A percentile compares a stretch with the other conserved stretches of the same genome.
Evolutionary conservation across 257 asterid genomes (phyloP).

Genomic region (Rhazya stricta): DNA sequence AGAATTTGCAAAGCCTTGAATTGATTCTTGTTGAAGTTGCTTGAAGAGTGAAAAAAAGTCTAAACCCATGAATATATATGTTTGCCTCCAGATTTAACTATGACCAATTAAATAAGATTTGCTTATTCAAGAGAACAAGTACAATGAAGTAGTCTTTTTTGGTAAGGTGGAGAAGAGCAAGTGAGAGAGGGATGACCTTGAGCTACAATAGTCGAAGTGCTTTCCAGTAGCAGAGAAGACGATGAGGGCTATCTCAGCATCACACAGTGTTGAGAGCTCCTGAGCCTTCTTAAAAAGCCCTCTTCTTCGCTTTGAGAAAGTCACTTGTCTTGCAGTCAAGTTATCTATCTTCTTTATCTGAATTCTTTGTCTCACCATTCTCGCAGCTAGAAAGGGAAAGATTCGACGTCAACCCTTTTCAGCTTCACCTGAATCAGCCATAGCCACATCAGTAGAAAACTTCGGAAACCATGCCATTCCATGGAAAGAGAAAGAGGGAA

Average conservation of each 20-base stretch:
- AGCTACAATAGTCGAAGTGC: slow-evolving; percentile 53
- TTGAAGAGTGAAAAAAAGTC: not conserved
- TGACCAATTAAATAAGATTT: too few relatives aligned
- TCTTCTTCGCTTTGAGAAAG: slow-evolving; percentile 77
- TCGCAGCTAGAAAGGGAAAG: not conserved
- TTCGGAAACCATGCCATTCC: not conserved
- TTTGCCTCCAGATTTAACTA: too few relatives aligned
- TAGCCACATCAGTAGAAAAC: not conserved
- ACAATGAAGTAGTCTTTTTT: not conserved
- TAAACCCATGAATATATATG: too few relatives aligned
- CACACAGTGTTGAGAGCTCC: slow-evolving; percentile 73
- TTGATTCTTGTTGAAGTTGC: not conserved
- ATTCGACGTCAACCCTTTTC: slow-evolving; percentile 1
- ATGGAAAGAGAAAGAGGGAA: not conserved
- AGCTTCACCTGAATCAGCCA: not conserved
- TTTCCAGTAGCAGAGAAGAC: slow-evolving; percentile 82
- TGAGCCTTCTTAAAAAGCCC: slow-evolving; percentile 89
- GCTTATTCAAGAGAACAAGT: not conserved
- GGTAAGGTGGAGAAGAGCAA: not conserved
- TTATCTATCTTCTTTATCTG: slow-evolving; percentile 78
- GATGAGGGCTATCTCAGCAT: slow-evolving; percentile 73
- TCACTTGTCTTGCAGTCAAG: slow-evolving; percentile 72
- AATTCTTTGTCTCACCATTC: slow-evolving; percentile 75
- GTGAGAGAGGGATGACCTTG: slow-evolving; percentile 38
- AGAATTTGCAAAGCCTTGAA: not conserved